These are phyloP conservation scores for Orbilia javanica DNA, from an alignment of 2,329 filamentous ascomycete genomes.

Conservation along the genomic window DNA sequence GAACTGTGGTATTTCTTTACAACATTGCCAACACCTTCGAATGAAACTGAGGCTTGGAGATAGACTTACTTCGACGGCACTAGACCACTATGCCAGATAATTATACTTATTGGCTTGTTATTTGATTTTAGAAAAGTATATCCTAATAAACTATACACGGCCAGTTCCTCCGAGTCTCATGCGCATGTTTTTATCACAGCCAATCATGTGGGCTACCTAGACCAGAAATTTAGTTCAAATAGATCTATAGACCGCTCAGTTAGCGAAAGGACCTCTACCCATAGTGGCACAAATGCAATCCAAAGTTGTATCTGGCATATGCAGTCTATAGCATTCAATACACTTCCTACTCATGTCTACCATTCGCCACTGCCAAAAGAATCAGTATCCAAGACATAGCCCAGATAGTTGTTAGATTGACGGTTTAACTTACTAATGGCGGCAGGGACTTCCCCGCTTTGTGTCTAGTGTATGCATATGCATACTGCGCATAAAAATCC, in stretches of 20 bases:
- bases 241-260: too few relatives aligned
- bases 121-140: background rate
- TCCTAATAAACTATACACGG: background rate
- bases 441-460: conserved; percentile 18
- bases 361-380: background rate
- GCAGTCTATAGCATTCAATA: background rate
- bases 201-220: background rate
- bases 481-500: conserved; percentile 31
- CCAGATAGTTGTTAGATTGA: background rate
- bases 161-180: background rate
- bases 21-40: background rate
- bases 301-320: background rate
- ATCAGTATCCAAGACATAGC: background rate
- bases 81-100: background rate
- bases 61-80: background rate
- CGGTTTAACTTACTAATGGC: conserved; percentile 17
- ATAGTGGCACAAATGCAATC: background rate
- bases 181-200: background rate
- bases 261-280: background rate
- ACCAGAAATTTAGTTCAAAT: background rate
- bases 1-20: conserved; percentile 4
- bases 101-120: background rate
- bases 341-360: background rate
- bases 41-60: background rate
- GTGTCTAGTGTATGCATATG: background rate